These are phyloP conservation scores for Diplocarpon rosae DNA, from an alignment of 2,329 filamentous ascomycete genomes.

Conservation along the genomic window DNA sequence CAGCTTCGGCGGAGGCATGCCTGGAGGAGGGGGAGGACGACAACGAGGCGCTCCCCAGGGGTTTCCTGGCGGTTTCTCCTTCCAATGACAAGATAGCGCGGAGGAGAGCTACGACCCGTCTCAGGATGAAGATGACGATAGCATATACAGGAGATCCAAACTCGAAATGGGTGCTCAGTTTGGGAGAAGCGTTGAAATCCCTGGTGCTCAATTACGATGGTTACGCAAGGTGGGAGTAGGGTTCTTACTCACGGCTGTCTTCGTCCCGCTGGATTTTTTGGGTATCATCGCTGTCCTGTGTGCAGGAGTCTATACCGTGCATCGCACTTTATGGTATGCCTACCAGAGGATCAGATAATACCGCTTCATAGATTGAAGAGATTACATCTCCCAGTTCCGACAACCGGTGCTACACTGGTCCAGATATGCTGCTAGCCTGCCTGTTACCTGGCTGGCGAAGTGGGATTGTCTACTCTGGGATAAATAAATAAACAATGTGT, in stretches of 20 bases:
- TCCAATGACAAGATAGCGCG: conserved; percentile 35
- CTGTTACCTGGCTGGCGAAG: not conserved
- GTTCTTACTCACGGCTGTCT: conserved; percentile 23
- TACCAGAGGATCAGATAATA: conserved; percentile 9
- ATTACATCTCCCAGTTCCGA: conserved; percentile 17
- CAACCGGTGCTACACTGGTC: conserved; percentile 6
- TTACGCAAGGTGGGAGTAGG: conserved; percentile 23
- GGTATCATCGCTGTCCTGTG: conserved; percentile 16
- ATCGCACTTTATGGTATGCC: conserved; percentile 17
- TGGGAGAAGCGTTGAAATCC: conserved; percentile 6
- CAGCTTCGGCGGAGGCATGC: conserved; percentile 41
- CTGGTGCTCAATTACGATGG: conserved; percentile 14
- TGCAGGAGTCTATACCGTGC: conserved; percentile 22
- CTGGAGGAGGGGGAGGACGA: conserved; percentile 21
- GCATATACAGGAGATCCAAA: not conserved
- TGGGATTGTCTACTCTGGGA: conserved; percentile 5
- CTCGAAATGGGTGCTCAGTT: conserved; percentile 2
- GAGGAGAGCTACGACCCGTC: conserved; percentile 11
- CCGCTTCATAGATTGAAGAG: conserved; percentile 21
- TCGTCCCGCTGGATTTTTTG: conserved; percentile 25
- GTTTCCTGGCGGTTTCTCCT: conserved; percentile 46
- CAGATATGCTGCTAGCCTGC: conserved; percentile 3
- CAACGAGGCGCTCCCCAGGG: conserved; percentile 27
- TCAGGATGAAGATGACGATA: conserved; percentile 7
- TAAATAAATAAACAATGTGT: conserved; percentile 6